Conservation (phyloP, 768 basidiomycete genomes). For the Phanerochaete sordida region DNA sequence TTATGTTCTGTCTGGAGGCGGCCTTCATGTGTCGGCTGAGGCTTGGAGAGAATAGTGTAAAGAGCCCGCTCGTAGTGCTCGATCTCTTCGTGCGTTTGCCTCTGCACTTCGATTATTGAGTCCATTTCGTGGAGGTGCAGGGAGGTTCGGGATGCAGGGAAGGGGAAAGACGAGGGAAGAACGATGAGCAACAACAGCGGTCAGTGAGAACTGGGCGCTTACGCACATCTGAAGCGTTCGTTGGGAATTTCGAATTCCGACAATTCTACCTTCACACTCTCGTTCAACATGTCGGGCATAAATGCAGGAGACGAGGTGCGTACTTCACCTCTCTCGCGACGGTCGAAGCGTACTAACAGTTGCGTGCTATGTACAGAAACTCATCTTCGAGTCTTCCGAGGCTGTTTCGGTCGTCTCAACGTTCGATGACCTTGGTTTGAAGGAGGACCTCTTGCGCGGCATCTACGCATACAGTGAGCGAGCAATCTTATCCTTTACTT, state of each 20-base stretch:
- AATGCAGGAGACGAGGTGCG: constrained; percentile 82
- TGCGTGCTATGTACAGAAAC: constrained; percentile 51
- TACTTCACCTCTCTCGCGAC: constrained; percentile 20
- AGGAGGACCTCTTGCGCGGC: constrained; percentile 93
- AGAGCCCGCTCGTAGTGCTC: constrained; percentile 89
- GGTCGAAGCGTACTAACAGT: constrained; percentile 4
- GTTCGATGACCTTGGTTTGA: constrained; percentile 87
- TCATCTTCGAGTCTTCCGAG: constrained; percentile 94
- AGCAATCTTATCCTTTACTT: constrained; percentile 4
- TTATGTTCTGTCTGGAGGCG: constrained; percentile 81
- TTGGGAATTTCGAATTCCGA: constrained; percentile 55
- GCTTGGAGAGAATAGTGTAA: constrained; percentile 76
- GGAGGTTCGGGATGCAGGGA: background rate
- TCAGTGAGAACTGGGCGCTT: constrained; percentile 8
- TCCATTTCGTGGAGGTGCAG: constrained; percentile 56
- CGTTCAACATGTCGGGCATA: constrained; percentile 70
- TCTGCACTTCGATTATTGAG: constrained; percentile 89
- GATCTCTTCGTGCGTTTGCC: constrained; percentile 93
- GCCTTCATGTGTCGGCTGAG: constrained; percentile 56
- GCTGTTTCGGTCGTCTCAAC: constrained; percentile 86
- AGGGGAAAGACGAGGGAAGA: background rate
- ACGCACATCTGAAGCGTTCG: background rate
- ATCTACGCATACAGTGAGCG: constrained; percentile 97
- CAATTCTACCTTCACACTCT: constrained; percentile 30
- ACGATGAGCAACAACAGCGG: constrained; percentile 1